A percentile compares a stretch with the other conserved stretches of the same genome.
Evolutionary conservation across 331 rosid genomes (phyloP).

Genomic region (Arachis monticola): DNA sequence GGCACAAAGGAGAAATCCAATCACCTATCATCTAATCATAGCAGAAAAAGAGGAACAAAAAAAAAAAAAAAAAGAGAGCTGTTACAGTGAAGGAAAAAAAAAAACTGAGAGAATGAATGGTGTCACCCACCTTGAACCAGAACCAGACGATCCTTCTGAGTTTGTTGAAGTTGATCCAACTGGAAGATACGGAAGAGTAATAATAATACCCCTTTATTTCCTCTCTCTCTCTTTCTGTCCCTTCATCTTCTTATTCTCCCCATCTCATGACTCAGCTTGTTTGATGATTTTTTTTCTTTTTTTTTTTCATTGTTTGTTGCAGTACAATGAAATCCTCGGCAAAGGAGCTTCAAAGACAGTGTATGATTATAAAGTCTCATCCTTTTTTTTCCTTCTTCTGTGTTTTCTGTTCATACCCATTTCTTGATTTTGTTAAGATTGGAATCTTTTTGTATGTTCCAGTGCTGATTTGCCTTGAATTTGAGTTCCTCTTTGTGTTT

Average conservation of each 20-base stretch:
- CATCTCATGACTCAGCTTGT: conserved; percentile 8
- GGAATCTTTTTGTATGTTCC: conserved; percentile 18
- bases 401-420: conserved; percentile 18
- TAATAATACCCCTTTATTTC: too few relatives aligned
- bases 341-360: conserved; percentile 98
- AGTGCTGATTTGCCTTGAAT: conserved; percentile 40
- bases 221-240: background rate
- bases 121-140: conserved; percentile 58
- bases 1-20: conserved; percentile 28
- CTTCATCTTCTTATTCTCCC: background rate
- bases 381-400: background rate
- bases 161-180: conserved; percentile 97
- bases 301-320: conserved; percentile 34
- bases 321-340: conserved; percentile 93
- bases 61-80: background rate
- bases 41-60: background rate
- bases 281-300: conserved; percentile 28
- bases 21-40: conserved; percentile 25
- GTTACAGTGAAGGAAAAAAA: conserved; percentile 10
- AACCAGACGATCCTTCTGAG: conserved; percentile 63
- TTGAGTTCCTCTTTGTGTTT: conserved; percentile 37
- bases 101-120: conserved; percentile 56
- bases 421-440: background rate
- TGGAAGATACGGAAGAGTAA: conserved; percentile 98
- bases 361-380: conserved; percentile 53